Evolutionary conservation across 2,329 filamentous ascomycete genomes (phyloP), one percentile per base, ranked within the genome.

Genomic region (Pestalotiopsis sp.): DNA sequence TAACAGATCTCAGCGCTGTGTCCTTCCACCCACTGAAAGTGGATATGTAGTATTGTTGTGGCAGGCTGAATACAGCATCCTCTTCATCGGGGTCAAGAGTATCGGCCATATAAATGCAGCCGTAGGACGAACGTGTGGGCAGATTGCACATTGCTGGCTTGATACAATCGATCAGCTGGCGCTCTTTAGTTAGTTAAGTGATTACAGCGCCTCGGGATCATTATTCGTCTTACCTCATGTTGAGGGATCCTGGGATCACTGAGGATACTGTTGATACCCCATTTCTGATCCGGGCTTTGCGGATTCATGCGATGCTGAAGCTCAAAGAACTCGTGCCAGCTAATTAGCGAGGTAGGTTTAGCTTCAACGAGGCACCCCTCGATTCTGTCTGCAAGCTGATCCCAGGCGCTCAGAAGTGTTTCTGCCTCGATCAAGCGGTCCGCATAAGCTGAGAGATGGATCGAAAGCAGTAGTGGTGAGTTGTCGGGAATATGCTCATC

Each of bases 31-130:
- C 39, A 52, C 39, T 65, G 17, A 65, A 52, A 31, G 63, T 65
- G 39, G 63, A 65, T 39, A 65, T 57, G 45, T 65, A 65, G 45
- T 65, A 65, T 52, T 65, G 63, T 25, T 65, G 63, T 4, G 63
- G 63, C 23, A 65, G 23, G 2, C 39, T 52, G 63, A 65, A 45
- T 39, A 52, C 63, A 20, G 63, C 41, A 52, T 65, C 63, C 23
- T 56, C 6, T 36, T 65, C 63, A 27, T 65, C 63, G 45, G 63
- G 7, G 14, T 23, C 4, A 1, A 36, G 14, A 20, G 49, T 65
- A 31, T 65, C 63, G 63, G 38, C 41, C 39, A 52, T 65, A n/a
- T 52, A 65, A 41, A 65, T 65, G 25, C 41, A 65, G 41, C 41
- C 63, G 25, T 49, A 45, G n/a, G 39, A 52, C n/a, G 63, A 52